These are phyloP conservation scores for Saussurea involucrata DNA, from an alignment of 129 eudicot genomes.

Conservation along the genomic window DNA sequence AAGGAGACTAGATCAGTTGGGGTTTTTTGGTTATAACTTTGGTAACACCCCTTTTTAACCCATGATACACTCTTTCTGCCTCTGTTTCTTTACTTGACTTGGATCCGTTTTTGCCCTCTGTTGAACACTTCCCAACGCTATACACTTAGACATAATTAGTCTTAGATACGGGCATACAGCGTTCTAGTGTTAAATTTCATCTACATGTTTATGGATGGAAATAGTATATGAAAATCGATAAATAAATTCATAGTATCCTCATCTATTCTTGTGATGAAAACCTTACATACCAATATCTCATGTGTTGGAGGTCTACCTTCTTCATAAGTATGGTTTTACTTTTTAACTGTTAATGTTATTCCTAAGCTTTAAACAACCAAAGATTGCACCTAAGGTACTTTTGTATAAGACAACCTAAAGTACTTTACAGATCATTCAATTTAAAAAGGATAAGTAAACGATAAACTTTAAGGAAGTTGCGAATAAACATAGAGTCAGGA, in stretches of 20 bases:
- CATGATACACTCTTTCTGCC: not conserved
- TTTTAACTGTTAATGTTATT: not conserved
- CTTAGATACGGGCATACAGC: not conserved
- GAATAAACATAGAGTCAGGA: not conserved
- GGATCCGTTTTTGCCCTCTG: not conserved
- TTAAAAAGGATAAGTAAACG: not conserved
- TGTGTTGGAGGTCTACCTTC: not conserved
- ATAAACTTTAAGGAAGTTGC: not conserved
- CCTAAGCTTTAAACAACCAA: not conserved
- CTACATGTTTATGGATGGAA: not conserved
- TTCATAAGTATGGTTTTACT: not conserved
- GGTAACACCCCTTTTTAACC: not conserved
- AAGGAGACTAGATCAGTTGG: not conserved
- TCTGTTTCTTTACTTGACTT: not conserved
- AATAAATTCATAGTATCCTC: too few species aligned
- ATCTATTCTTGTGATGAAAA: too few species aligned
- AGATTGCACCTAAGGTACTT: not conserved
- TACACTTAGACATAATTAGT: too few species aligned
- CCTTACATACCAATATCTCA: not conserved
- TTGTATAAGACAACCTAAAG: not conserved
- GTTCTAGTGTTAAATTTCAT: not conserved
- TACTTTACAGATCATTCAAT: not conserved
- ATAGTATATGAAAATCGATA: not conserved
- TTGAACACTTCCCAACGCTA: not conserved
- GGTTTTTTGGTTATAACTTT: not conserved